Evolutionary conservation across 169 alveolate genomes (phyloP), one percentile per base, ranked within the genome.

Genomic region (Perkinsus olseni): DNA sequence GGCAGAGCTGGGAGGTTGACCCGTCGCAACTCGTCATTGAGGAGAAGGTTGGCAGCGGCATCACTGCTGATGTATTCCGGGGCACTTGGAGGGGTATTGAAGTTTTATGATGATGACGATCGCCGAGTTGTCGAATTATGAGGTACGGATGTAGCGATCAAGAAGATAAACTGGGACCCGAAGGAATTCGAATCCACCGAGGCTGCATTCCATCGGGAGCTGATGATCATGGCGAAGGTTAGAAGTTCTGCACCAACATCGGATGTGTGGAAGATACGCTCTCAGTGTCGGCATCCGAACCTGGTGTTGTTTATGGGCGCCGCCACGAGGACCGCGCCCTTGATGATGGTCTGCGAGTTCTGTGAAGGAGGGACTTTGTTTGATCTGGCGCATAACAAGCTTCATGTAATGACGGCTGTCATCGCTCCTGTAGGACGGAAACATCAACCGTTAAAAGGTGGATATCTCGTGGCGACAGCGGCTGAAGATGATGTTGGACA

Each of bases 321-420:
- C 17, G 48, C 92, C 31, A 91, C 94, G 17, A 74, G 20, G 91
- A 31, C 38, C 38, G 74, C 62, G 0, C 95, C 95, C 50, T 48
- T 94, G 48, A 74, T 94, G 74, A 95, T 97, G 50, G 97, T 97
- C 13, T 96, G 98, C 38, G 99, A 97, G 94, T 97, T 92, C 94
- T 97, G 99, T 74, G 94, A 91, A 21, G 98, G 98, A 38, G 98
- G 99, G 0, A 95, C 97, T 31, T 93, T 97, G 74, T 96, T 96
- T 50, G 95, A 94, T 51, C 93, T 96, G n/a, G 94, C 97, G 37
- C 98, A 97, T 93, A 95, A 96, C 74, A 92, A 93, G 31, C 92
- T 91, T 91, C 91, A 94, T 62, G 82, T 62, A 62, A 6, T 11
- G 50, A 3, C 11, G 50, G 82, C 1, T 62, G 82, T 6, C 31